Conservation (phyloP, 495 filamentous ascomycete species). For the Penicillium cataractarum region DNA sequence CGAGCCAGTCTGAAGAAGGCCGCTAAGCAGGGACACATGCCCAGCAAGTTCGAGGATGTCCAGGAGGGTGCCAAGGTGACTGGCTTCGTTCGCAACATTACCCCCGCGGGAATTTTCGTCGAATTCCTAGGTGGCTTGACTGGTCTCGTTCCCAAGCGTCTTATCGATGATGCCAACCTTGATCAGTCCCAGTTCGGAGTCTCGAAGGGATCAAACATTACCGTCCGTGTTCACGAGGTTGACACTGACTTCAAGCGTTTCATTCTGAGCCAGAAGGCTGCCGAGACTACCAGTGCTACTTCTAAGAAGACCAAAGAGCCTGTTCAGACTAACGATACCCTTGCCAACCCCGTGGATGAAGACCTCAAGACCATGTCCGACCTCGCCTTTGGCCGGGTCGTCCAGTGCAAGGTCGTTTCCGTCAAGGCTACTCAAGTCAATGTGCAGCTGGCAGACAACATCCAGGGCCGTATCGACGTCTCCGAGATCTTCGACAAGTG, state of each 20-base stretch:
- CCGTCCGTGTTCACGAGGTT: conserved; percentile 68
- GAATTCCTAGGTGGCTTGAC: conserved; percentile 78
- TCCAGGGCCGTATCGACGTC: conserved; percentile 88
- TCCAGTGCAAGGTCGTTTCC: conserved; percentile 76
- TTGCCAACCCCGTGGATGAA: conserved; percentile 72
- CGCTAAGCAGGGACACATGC: conserved; percentile 63
- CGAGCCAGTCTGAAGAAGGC: conserved; percentile 82
- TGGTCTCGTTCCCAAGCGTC: conserved; percentile 75
- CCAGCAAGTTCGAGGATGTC: conserved; percentile 68
- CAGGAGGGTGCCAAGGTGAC: conserved; percentile 66
- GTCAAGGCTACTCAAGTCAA: conserved; percentile 91
- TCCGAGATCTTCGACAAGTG: conserved; percentile 87
- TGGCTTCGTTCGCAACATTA: conserved; percentile 87
- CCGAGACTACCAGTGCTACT: conserved; percentile 36
- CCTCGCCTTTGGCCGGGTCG: conserved; percentile 71
- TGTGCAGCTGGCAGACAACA: conserved; percentile 83
- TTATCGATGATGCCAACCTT: conserved; percentile 67
- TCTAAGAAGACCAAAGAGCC: conserved; percentile 36
- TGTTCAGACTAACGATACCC: conserved; percentile 39
- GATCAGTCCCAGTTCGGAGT: conserved; percentile 76
- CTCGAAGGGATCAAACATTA: conserved; percentile 69
- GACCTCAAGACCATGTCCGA: conserved; percentile 66
- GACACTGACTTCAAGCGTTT: conserved; percentile 63
- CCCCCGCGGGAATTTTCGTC: conserved; percentile 75
- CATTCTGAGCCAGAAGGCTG: conserved; percentile 61